Evolutionary conservation across 345 rosid genomes (phyloP).

Genomic region (Citropsis articulata): DNA sequence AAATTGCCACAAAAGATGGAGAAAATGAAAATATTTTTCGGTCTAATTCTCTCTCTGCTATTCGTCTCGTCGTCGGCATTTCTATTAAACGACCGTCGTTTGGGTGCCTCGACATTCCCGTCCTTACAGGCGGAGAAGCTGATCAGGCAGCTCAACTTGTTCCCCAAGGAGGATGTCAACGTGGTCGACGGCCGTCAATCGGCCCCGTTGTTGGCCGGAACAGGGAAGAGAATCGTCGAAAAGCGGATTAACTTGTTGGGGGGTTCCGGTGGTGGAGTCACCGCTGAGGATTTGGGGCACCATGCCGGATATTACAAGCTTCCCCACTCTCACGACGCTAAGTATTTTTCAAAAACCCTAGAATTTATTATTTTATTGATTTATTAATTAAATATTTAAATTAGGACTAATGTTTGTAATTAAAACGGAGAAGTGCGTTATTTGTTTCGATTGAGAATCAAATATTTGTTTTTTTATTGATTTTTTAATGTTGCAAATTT

Average conservation of each 20-base stretch:
- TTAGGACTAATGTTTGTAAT: neutral
- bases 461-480: no score
- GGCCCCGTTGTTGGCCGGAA: neutral
- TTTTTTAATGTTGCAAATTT: neutral
- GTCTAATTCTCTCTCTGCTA: slow-evolving; percentile 20
- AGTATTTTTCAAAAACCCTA: slow-evolving; percentile 35
- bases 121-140: slow-evolving; percentile 67
- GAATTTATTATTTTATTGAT: neutral
- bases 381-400: neutral
- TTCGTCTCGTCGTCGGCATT: slow-evolving; percentile 26
- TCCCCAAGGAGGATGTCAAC: slow-evolving; percentile 69
- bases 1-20: slow-evolving; percentile 31
- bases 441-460: neutral
- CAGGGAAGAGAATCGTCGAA: slow-evolving; percentile 52
- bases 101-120: slow-evolving; percentile 52
- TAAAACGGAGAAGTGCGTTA: neutral
- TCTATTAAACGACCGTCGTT: slow-evolving; percentile 26
- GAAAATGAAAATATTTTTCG: slow-evolving; percentile 17
- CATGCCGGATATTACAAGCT: slow-evolving; percentile 94
- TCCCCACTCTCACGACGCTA: slow-evolving; percentile 68
- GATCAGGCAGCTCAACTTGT: slow-evolving; percentile 81
- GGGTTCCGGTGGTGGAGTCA: slow-evolving; percentile 23
- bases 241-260: slow-evolving; percentile 42
- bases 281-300: slow-evolving; percentile 78
- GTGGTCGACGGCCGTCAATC: slow-evolving; percentile 31